Conservation (phyloP, 352 stramenopile species). For the Phytophthora pistaciae region DNA sequence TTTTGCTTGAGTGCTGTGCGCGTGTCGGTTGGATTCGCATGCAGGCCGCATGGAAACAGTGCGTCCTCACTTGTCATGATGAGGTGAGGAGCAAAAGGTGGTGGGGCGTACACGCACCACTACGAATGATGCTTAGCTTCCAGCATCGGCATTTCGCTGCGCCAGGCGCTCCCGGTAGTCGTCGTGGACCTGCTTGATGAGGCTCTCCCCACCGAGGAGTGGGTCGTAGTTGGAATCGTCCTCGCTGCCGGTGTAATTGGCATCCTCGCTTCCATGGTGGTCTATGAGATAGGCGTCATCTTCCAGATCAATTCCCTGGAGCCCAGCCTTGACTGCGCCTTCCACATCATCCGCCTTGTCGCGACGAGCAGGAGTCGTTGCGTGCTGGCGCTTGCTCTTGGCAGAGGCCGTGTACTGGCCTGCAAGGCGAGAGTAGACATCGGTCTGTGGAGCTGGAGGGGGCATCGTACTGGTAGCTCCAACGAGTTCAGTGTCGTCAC, state of each 20-base stretch:
- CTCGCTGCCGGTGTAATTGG: constrained; percentile 54
- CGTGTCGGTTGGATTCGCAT: background rate
- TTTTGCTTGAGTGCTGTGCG: constrained; percentile 7
- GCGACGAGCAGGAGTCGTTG: constrained; percentile 36
- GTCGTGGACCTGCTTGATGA: constrained; percentile 80
- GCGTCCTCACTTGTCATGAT: constrained; percentile 7
- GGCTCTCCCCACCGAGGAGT: constrained; percentile 64
- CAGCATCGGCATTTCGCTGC: constrained; percentile 42
- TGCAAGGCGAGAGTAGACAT: constrained; percentile 86
- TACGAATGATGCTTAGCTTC: constrained; percentile 8
- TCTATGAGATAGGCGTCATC: constrained; percentile 36
- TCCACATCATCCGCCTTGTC: constrained; percentile 47
- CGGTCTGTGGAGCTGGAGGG: constrained; percentile 62
- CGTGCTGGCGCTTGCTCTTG: constrained; percentile 80
- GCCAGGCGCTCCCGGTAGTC: constrained; percentile 81
- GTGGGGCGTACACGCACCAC: background rate
- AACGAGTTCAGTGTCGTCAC: constrained; percentile 35
- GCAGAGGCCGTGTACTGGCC: constrained; percentile 86
- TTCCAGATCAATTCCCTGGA: constrained; percentile 31
- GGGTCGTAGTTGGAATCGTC: constrained; percentile 73
- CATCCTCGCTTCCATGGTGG: constrained; percentile 31
- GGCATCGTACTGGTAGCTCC: constrained; percentile 32
- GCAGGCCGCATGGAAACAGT: constrained; percentile 3
- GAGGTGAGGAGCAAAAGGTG: background rate
- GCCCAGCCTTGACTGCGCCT: constrained; percentile 25